A percentile compares a stretch with the other conserved stretches of the same genome.
Conservation (phyloP, 257 asterid genomes). For the Ehretia macrophylla region DNA sequence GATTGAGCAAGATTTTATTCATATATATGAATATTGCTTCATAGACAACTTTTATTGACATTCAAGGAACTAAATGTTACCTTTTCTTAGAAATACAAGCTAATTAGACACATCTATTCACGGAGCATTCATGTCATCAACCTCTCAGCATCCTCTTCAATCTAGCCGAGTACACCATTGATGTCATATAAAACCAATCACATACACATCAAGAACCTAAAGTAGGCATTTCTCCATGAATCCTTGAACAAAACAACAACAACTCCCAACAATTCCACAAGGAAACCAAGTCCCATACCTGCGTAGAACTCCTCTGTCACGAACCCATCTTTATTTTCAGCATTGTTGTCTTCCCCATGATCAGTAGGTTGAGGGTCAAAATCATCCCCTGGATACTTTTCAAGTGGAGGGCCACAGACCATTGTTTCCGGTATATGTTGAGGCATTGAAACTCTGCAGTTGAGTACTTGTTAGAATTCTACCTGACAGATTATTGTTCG, state of each 20-base stretch:
- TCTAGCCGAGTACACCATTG: no score
- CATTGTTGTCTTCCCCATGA: no score
- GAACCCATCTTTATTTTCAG: not conserved
- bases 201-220: not conserved
- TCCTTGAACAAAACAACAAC: constrained; percentile 2
- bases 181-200: no score
- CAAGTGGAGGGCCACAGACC: constrained; percentile 21
- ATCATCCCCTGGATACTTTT: constrained; percentile 5
- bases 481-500: constrained; percentile 31
- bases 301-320: not conserved
- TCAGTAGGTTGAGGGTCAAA: no score
- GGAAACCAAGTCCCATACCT: constrained; percentile 1
- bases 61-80: no score
- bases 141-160: no score
- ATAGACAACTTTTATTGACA: no score
- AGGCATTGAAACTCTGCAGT: constrained; percentile 22
- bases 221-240: constrained; percentile 14
- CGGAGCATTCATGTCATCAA: no score
- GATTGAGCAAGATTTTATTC: no score
- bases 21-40: no score
- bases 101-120: no score
- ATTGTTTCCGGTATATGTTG: constrained; percentile 20
- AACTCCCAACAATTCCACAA: constrained; percentile 4
- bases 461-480: constrained; percentile 29
- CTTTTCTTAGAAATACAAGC: no score